Evolutionary conservation across 352 stramenopile genomes (phyloP).

Genomic region (Pythium folliculosum): DNA sequence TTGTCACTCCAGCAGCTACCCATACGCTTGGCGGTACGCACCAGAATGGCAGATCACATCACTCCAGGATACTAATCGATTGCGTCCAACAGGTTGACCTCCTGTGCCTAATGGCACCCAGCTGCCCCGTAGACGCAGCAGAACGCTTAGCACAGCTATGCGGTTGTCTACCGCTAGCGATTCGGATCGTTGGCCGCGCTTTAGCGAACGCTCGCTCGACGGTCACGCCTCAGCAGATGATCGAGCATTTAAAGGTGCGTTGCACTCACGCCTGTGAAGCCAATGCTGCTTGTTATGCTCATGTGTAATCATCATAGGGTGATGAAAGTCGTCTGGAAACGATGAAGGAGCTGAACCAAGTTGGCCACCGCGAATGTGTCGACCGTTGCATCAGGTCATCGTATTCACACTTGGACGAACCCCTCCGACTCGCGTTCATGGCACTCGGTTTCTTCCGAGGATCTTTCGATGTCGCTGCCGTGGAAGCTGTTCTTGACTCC

Average conservation of each 20-base stretch:
- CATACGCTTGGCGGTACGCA: slow-evolving; percentile 55
- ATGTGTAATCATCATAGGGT: slow-evolving; percentile 28
- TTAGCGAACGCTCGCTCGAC: slow-evolving; percentile 72
- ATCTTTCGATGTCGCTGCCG: slow-evolving; percentile 69
- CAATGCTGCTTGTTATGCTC: no score
- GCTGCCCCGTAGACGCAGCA: slow-evolving; percentile 55
- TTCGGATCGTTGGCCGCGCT: slow-evolving; percentile 72
- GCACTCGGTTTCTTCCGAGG: slow-evolving; percentile 79
- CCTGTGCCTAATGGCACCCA: slow-evolving; percentile 58
- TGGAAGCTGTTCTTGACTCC: slow-evolving; percentile 56
- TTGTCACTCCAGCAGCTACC: slow-evolving; percentile 72
- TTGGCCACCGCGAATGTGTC: slow-evolving; percentile 75
- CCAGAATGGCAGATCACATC: not conserved
- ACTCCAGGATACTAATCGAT: not conserved
- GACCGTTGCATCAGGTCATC: slow-evolving; percentile 83
- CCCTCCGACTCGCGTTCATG: slow-evolving; percentile 76
- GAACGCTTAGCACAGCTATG: slow-evolving; percentile 66
- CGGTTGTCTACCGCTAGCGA: slow-evolving; percentile 71
- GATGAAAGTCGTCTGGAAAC: slow-evolving; percentile 71
- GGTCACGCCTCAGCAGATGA: slow-evolving; percentile 77
- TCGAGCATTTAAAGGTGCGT: slow-evolving; percentile 64
- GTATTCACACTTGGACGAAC: slow-evolving; percentile 69
- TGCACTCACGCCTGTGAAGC: not conserved
- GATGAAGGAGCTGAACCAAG: slow-evolving; percentile 76
- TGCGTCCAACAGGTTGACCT: slow-evolving; percentile 50